phyloP scores from a whole-genome alignment of 2,329 filamentous ascomycete genomes.

The Alternaria incomplexa region DNA sequence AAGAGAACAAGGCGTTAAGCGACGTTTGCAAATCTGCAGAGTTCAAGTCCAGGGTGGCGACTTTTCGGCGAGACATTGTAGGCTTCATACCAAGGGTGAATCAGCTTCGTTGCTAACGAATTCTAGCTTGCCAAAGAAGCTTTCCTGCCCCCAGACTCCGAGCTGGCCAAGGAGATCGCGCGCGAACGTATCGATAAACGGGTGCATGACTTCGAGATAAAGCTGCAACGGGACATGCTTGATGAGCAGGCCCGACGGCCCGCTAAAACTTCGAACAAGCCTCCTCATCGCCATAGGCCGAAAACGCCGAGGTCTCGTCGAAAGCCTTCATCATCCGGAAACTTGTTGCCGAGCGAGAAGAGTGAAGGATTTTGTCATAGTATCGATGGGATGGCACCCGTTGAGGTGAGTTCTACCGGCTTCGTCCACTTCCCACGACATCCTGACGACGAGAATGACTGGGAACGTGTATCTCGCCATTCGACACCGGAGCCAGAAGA shows the following conservation, averaged over 20 bases:
- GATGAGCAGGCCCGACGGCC: not conserved
- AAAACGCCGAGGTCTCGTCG: not conserved
- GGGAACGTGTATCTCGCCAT: not conserved
- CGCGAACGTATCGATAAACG: not conserved
- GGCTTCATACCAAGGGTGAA: not conserved
- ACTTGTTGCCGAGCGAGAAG: not conserved
- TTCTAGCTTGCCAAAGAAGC: not conserved
- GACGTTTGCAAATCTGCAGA: not conserved
- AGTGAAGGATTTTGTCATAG: not conserved
- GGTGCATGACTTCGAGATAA: not conserved
- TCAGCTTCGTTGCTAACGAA: not conserved
- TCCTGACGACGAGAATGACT: not conserved
- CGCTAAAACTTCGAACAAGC: not conserved
- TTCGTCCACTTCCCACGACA: not conserved
- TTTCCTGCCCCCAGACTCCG: not conserved
- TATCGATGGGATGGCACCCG: not conserved
- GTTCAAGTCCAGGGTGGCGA: not conserved
- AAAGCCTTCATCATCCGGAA: not conserved
- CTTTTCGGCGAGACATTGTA: not conserved
- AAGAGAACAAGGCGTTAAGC: not conserved
- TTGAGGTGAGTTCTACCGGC: not conserved
- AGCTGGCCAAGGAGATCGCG: not conserved
- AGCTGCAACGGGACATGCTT: not conserved
- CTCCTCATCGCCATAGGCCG: not conserved
- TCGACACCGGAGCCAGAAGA: not conserved